Conservation (phyloP, 148 eudicot genomes). For the Rhododendron vialii region DNA sequence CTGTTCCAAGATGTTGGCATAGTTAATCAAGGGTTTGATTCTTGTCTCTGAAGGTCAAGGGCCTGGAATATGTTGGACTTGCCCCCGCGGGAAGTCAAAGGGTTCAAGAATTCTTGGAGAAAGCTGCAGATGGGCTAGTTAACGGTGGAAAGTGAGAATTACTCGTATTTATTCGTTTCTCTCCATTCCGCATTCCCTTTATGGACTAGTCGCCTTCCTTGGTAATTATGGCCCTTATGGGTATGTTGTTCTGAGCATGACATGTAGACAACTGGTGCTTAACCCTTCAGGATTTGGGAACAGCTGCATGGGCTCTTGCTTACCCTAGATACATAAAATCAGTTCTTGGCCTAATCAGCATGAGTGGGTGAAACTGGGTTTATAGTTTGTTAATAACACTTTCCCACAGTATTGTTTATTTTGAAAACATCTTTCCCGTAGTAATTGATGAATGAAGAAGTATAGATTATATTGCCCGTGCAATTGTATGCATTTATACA, state of each 20-base stretch:
- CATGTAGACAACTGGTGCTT: background rate
- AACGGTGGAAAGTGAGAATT: conserved; percentile 73
- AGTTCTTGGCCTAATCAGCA: conserved; percentile 6
- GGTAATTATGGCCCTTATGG: background rate
- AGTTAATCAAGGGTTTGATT: background rate
- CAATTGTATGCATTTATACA: background rate
- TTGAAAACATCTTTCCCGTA: background rate
- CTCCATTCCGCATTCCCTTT: background rate
- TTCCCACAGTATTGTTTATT: background rate
- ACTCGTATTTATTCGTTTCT: background rate
- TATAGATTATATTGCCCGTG: background rate
- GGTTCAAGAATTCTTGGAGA: conserved; percentile 83
- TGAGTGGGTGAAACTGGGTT: background rate
- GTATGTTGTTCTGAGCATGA: background rate
- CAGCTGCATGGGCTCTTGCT: background rate
- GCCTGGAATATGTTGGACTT: conserved; percentile 67
- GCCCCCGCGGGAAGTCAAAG: conserved; percentile 94
- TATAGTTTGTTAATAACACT: background rate
- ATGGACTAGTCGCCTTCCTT: background rate
- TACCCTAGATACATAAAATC: background rate
- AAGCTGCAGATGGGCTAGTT: conserved; percentile 93
- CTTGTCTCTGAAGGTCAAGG: conserved; percentile 49
- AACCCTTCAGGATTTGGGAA: background rate
- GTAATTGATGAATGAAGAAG: background rate
- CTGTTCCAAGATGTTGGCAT: background rate